These are phyloP conservation scores for Termitomyces bulborhizus DNA, from an alignment of 768 basidiomycete genomes.

Conservation along the genomic window DNA sequence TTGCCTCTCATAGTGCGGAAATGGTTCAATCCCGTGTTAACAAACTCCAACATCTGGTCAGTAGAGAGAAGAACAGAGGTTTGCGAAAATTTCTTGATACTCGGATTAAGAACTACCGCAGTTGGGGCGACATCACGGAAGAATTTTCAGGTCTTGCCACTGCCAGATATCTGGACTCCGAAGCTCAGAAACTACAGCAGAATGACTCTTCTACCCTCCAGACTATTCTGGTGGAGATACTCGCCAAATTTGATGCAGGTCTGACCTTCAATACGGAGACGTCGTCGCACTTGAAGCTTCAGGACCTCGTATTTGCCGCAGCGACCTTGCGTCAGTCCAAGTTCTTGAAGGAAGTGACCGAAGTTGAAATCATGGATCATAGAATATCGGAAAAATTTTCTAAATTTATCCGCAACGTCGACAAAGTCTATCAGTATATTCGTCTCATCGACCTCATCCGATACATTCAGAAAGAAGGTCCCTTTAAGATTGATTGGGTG, in stretches of 20 bases:
- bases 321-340: neutral
- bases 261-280: neutral
- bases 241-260: neutral
- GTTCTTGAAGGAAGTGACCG: neutral
- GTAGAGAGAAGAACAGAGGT: neutral
- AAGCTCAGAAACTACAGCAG: neutral
- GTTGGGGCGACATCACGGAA: neutral
- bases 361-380: no score
- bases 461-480: neutral
- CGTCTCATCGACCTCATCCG: neutral
- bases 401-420: neutral
- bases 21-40: neutral
- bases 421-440: neutral
- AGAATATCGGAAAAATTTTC: accelerated
- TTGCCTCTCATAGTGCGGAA: neutral
- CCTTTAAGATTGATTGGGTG: neutral
- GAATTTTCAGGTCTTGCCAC: neutral
- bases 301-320: neutral
- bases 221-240: neutral
- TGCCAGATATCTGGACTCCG: neutral
- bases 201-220: neutral
- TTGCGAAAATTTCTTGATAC: neutral
- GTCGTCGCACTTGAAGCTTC: neutral
- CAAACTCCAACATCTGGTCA: neutral
- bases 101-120: neutral